phyloP scores from a whole-genome alignment of 176 grass and related monocot genomes.

The Bolboschoenus planiculmis region DNA sequence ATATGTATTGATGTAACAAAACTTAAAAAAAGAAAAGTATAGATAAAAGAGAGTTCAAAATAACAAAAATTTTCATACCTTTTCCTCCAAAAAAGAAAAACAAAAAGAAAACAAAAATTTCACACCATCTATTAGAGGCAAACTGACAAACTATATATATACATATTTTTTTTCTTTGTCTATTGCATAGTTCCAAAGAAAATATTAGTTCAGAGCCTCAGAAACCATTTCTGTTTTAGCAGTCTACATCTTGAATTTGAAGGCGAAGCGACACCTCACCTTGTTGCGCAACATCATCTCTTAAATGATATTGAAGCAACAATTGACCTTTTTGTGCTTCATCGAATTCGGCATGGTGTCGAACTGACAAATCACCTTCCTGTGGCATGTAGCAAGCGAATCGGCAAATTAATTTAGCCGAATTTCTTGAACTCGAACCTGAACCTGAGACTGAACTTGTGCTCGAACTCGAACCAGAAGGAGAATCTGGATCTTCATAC shows the following conservation, averaged over 20 bases:
- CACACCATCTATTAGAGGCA: neutral
- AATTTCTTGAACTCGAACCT: neutral
- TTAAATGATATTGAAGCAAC: neutral
- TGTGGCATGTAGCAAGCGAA: neutral
- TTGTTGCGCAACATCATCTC: neutral
- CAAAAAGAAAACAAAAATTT: neutral
- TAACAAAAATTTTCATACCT: neutral
- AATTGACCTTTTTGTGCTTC: neutral
- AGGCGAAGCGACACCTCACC: neutral
- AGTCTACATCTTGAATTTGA: neutral
- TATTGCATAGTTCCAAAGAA: neutral
- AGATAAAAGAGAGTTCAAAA: neutral
- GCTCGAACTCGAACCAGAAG: neutral
- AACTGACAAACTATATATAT: neutral
- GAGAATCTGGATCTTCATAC: constrained; percentile 8
- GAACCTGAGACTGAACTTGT: neutral
- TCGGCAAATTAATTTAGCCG: neutral
- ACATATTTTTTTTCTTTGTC: neutral
- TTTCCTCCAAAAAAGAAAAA: neutral
- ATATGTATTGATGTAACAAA: neutral
- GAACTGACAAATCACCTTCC: neutral
- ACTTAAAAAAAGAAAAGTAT: neutral
- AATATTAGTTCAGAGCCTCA: neutral
- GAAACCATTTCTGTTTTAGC: neutral
- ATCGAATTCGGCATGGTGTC: neutral